Evolutionary conservation across 129 eudicot species (phyloP), one percentile per base, ranked within the genome.

Genomic region (Pulicaria dysenterica): DNA sequence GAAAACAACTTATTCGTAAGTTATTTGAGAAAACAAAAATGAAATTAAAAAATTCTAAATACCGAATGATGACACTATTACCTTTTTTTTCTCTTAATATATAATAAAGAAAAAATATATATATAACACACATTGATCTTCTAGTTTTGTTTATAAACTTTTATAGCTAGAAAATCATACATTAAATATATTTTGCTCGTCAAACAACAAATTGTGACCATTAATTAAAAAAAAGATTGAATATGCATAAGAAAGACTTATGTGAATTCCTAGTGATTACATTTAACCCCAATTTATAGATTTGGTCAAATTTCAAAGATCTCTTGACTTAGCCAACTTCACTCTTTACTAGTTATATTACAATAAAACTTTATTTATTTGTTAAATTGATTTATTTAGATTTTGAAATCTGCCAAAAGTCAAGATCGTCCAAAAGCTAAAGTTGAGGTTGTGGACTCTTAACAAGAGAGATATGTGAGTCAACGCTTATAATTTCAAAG

Each of bases 401-500:
- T 40, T 3, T 16, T 19, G 45, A 69, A 41, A 69, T 49, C 55
- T 69, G 47, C 46, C 24, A 51, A 69, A 77, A 75, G 81, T 77
- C 76, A 69, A 77, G 76, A 77, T 40, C 67, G 34, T 61, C 13
- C 67, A 59, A 59, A 38, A 59, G 45, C 1, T 13, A n/a, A 61
- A 37, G 50, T 69, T 31, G 59, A 76, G n/a, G 39, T 24, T 34
- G 71, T 50, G 60, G 81, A 77, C 70, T 24, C 37, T 72, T 69
- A 70, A 49, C 58, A 62, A 42, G 58, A 61, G 55, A 41, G 17
- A 59, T 59, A 11, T 59, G 19, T 14, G 24, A 70, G 76, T 61
- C 72, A 77, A 45, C 72, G 9, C 34, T 61, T 63, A 49, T 14
- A 77, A 50, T 77, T 77, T 77, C 81, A 77, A 77, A 77, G 77